These are phyloP conservation scores for Protostelium mycophagum DNA, from an alignment of 78 protist genomes.

Conservation along the genomic window DNA sequence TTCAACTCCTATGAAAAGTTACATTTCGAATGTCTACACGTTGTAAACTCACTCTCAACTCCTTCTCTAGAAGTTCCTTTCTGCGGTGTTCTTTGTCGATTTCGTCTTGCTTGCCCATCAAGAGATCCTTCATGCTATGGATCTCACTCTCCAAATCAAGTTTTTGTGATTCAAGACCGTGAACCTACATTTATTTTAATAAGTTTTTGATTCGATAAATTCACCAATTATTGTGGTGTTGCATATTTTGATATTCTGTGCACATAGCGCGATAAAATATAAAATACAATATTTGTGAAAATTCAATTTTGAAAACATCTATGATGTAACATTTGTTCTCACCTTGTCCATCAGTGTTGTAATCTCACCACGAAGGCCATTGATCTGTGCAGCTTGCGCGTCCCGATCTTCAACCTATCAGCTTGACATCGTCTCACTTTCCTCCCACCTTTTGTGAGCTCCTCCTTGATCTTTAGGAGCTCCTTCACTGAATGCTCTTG, in stretches of 20 bases:
- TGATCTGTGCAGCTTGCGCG: constrained; percentile 6
- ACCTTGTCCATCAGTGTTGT: not conserved
- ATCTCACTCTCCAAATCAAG: constrained; percentile 11
- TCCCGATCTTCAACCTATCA: constrained; percentile 2
- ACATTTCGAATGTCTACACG: not conserved
- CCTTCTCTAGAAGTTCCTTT: constrained; percentile 37
- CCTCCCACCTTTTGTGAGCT: constrained; percentile 43
- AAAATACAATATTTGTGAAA: not conserved
- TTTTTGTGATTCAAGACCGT: not conserved
- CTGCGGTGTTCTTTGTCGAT: constrained; percentile 37
- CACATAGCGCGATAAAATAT: too few species aligned
- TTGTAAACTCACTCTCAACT: constrained; percentile 16
- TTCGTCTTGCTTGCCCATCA: constrained; percentile 8
- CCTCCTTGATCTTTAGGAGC: constrained; percentile 67
- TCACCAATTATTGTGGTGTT: too few species aligned
- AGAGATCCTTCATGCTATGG: constrained; percentile 1
- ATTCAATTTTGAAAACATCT: too few species aligned
- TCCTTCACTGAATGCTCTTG: constrained; percentile 83
- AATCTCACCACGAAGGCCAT: constrained; percentile 20
- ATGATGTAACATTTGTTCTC: too few species aligned
- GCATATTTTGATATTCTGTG: too few species aligned
- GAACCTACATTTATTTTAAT: not conserved
- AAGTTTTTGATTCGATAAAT: too few species aligned
- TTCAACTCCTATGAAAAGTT: constrained; percentile 7
- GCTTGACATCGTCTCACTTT: not conserved